Conservation (phyloP, 2,329 filamentous ascomycete genomes). For the Talaromyces sp. region DNA sequence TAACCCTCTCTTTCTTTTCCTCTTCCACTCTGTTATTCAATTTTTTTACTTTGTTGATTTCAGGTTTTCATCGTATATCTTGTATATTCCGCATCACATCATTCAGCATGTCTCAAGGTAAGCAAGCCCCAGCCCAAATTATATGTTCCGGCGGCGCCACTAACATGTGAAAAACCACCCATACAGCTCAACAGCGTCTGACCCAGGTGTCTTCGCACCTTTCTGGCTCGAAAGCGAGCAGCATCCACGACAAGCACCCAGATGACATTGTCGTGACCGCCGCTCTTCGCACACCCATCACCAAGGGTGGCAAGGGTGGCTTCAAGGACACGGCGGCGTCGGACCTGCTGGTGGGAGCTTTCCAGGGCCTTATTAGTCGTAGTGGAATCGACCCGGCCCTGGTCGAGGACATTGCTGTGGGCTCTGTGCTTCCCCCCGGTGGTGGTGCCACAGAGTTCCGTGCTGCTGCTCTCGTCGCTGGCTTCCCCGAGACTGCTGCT, state of each 20-base stretch:
- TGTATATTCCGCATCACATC: neutral
- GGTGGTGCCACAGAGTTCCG: conserved; percentile 97
- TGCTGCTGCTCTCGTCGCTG: conserved; percentile 81
- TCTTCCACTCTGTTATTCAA: neutral
- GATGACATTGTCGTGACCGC: conserved; percentile 84
- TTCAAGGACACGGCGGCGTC: conserved; percentile 92
- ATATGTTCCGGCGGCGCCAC: neutral
- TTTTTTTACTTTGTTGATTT: neutral
- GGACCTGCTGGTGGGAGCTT: conserved; percentile 77
- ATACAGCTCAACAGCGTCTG: conserved; percentile 52
- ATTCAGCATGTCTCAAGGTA: conserved; percentile 39
- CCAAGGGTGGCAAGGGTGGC: conserved; percentile 84
- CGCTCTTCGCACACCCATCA: conserved; percentile 85
- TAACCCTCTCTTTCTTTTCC: neutral
- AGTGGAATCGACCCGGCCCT: conserved; percentile 82
- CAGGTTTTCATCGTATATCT: neutral
- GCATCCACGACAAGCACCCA: conserved; percentile 44
- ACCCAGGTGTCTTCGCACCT: conserved; percentile 56
- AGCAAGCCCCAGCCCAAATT: neutral
- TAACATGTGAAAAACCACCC: conserved; percentile 8
- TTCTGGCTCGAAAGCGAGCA: conserved; percentile 17
- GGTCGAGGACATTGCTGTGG: conserved; percentile 90
- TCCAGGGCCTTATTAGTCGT: conserved; percentile 74
- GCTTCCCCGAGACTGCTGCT: conserved; percentile 80
- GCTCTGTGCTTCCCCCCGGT: conserved; percentile 83